Evolutionary conservation across 2,329 filamentous ascomycete genomes (phyloP), one percentile per base, ranked within the genome.

Genomic region (Knoxdaviesia proteae): DNA sequence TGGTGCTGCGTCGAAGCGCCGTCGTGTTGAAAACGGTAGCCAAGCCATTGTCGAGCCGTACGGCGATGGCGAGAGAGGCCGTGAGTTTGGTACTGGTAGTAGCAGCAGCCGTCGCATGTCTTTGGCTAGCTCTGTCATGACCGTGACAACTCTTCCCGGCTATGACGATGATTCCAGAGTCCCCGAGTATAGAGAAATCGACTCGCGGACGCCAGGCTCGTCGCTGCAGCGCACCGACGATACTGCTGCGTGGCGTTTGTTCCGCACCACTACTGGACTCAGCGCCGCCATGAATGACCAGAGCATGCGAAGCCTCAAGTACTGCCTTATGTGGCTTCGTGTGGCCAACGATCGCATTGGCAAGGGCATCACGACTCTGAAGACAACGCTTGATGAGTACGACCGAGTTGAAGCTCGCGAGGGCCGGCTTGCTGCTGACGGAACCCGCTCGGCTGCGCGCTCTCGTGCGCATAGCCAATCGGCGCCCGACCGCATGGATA

Each of bases 241-340:
- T 6, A 46, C 44, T n/a, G 34, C 44, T 40, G 43, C 40, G 5
- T 44, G 43, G 45, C 77, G 86, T 9, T 65, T 94, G 11, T 81
- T 94, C 49, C 82, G 93, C 56, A 87, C 84, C 5, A 94, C 88
- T 0, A 93, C 86, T 1, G 88, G 86, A 0, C 69, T 96, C 1
- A 86, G 86, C 48, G 79, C 93, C 10, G 86, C 90, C 1, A 84
- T 98, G 70, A 92, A 81, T 52, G 80, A 92, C 11, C 80, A 90
- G 53, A 93, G 84, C 29, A 63, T 94, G 6, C 74, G 77, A 42
- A 90, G 80, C 47, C 63, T 98, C 37, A 84, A 83, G 51, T 88
- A 84, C 52, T 94, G 87, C 48, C 63, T 96, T 2, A 70, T 71
- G 30, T 82, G 86, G 68, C 64, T 96, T 39, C 72, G 77, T 31